A percentile compares a stretch with the other conserved stretches of the same genome.
These are phyloP conservation scores for Cercospora sp. DNA, from an alignment of 2,329 filamentous ascomycete species.

Conservation along the genomic window DNA sequence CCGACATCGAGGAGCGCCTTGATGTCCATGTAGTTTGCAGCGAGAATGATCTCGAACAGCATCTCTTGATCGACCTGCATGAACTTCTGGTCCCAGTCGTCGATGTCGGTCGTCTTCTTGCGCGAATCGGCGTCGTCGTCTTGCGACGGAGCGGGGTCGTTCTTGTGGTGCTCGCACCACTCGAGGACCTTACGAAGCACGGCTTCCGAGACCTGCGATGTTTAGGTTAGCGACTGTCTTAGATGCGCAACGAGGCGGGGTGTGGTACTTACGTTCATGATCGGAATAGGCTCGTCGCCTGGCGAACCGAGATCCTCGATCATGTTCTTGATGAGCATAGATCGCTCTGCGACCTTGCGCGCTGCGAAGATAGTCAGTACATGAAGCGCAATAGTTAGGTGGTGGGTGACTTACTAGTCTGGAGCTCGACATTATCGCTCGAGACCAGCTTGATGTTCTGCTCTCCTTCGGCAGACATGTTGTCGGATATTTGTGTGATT, in stretches of 20 bases:
- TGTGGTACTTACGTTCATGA: conserved; percentile 64
- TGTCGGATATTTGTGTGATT: conserved; percentile 20
- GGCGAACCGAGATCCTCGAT: conserved; percentile 81
- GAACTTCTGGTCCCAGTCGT: conserved; percentile 99
- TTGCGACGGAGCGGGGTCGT: conserved; percentile 75
- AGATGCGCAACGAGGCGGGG: background rate
- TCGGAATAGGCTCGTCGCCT: conserved; percentile 71
- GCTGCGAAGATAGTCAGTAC: conserved; percentile 50
- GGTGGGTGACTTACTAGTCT: conserved; percentile 39
- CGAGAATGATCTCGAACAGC: conserved; percentile 98
- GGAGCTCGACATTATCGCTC: conserved; percentile 49
- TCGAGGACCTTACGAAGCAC: conserved; percentile 96
- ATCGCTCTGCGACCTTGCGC: conserved; percentile 82
- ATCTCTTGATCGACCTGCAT: conserved; percentile 99
- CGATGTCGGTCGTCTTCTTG: conserved; percentile 98
- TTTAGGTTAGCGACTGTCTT: conserved; percentile 34
- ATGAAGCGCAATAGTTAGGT: conserved; percentile 11
- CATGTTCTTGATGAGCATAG: conserved; percentile 97
- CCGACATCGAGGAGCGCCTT: conserved; percentile 96
- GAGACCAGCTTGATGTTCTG: conserved; percentile 47
- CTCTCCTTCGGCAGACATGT: conserved; percentile 38
- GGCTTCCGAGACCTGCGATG: conserved; percentile 72
- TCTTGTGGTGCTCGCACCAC: conserved; percentile 95
- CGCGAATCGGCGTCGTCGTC: conserved; percentile 92
- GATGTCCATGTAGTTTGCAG: conserved; percentile 98